Base-by-base conservation (phyloP, 345 rosid genomes). In the Boechera divaricarpa region DNA sequence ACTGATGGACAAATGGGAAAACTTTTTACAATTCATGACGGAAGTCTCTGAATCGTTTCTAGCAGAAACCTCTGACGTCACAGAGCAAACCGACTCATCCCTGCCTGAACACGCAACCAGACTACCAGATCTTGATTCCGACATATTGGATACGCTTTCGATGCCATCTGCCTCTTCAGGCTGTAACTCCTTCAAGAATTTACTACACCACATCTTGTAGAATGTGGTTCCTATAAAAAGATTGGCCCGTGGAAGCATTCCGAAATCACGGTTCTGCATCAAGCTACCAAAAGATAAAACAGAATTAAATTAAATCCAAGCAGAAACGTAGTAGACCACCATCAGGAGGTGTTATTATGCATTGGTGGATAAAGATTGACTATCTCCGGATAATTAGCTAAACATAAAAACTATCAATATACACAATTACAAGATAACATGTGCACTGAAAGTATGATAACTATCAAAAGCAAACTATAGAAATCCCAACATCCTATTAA, bases 141-240 rank as follows among this genome's bases (percentile, higher is more conserved):
- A 72, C 77, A 57, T 38, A 12, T 67, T 82, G 56, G 84, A 86
- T 65, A 65, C 56, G 7, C 45, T 55, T 74, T 78, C 68, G 18
- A 33, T 12, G 53, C 35, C 3, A 21, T 82, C 81, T 33, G 72
- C 53, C 59, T 77, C 83, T 69, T 75, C 73, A 79, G 73, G 75
- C 75, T 81, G 83, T 70, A 90, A 74, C 55, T 80, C 85, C 61
- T 57, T 77, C 21, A 78, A 73, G 54, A 87, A 80, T 62, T 80
- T 80, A 53, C 77, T 66, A 80, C 82, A 81, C 94, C 96, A 91
- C 57, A 85, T 66, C 84, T 86, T 84, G 67, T 54, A 88, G 63
- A 84, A 87, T 45, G 88, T 85, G 86, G 90, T 79, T 55, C 94
- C 97, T 62, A 86, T 24, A 36, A 85, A 79, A 75, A 88, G 60